Evolutionary conservation across 352 stramenopile genomes (phyloP).

Genomic region (Phytopythium chamaehyphon): DNA sequence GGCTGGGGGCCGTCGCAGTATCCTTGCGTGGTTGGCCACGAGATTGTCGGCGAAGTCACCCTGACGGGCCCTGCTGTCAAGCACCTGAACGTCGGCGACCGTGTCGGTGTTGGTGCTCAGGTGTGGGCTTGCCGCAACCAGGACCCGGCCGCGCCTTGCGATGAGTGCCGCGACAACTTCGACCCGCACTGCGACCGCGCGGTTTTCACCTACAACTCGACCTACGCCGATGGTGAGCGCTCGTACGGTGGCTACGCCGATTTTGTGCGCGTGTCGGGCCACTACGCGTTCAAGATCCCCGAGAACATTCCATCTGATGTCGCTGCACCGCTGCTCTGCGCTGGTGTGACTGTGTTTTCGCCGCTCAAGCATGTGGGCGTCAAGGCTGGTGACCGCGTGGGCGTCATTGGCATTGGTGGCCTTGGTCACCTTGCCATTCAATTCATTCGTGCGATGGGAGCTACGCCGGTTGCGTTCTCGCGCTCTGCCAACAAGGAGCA

Average conservation of each 20-base stretch:
- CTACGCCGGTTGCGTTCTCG: conserved; percentile 27
- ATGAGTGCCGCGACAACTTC: conserved; percentile 35
- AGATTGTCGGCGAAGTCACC: conserved; percentile 13
- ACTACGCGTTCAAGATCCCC: too few species aligned
- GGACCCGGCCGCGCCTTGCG: conserved; percentile 41
- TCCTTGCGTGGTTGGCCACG: too few species aligned
- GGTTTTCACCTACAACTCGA: conserved; percentile 54
- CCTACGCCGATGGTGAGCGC: conserved; percentile 34
- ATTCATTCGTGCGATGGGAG: conserved; percentile 62
- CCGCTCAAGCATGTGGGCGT: conserved; percentile 3
- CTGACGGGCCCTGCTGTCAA: conserved; percentile 26
- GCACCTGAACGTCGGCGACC: conserved; percentile 44
- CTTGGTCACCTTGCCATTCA: conserved; percentile 85
- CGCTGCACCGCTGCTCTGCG: too few species aligned
- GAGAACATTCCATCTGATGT: too few species aligned
- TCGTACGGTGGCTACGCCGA: conserved; percentile 66
- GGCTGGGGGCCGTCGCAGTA: too few species aligned
- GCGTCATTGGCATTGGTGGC: conserved; percentile 76
- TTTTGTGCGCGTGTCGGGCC: conserved; percentile 59
- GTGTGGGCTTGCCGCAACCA: conserved; percentile 56
- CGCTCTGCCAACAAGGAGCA: too few species aligned
- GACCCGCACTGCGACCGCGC: conserved; percentile 53
- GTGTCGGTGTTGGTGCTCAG: conserved; percentile 72
- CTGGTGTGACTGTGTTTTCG: too few species aligned
- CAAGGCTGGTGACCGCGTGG: conserved; percentile 57